Base-by-base conservation (phyloP, 2,329 filamentous ascomycete genomes). In the Huntiella omanensis region DNA sequence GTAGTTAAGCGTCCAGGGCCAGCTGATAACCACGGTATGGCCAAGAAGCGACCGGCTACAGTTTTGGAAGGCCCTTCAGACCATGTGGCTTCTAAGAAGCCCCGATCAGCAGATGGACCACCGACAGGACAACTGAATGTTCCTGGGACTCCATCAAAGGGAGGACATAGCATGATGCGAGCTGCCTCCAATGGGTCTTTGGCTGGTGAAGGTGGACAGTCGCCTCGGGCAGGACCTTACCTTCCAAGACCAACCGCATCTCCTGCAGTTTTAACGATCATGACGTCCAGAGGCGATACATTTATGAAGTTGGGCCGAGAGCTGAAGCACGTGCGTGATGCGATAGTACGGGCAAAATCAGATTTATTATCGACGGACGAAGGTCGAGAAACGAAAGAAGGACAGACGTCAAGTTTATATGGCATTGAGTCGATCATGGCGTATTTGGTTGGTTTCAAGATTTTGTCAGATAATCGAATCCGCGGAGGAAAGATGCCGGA, bases 291-390 rank as follows among this genome's bases (percentile, higher is more conserved):
- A 56, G 56, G 16, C 45, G 54, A 16, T 5, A 53, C 40, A 55
- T 32, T 65, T 52, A 58, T 56, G 22, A 55, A 51, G 2, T 53
- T 73, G 5, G 72, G 68, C 2, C 66, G 62, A 32, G 66, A 63
- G 45, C 59, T 75, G 13, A 76, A 76, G 59, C 71, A 73, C 50
- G 60, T 65, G 10, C 68, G 70, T 19, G 72, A 76, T 51, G 64
- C 59, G 12, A 62, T 71, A 50, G 54, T 48, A 15, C 48, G 22
- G 8, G 48, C 19, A 33, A 56, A 38, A 52, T 45, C 0, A 53
- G 52, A 12, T 33, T 52, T 58, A 4, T 57, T 49, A 3, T 47
- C 48, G 5, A 53, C 48, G 47, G 53, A 50, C 38, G 50, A 50
- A 38, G 54, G 7, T 55, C 56, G n/a, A 4, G 55, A 54, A 13